Evolutionary conservation across 257 asterid species (phyloP), one percentile per base, ranked within the genome.

Genomic region (Echites panduratus): DNA sequence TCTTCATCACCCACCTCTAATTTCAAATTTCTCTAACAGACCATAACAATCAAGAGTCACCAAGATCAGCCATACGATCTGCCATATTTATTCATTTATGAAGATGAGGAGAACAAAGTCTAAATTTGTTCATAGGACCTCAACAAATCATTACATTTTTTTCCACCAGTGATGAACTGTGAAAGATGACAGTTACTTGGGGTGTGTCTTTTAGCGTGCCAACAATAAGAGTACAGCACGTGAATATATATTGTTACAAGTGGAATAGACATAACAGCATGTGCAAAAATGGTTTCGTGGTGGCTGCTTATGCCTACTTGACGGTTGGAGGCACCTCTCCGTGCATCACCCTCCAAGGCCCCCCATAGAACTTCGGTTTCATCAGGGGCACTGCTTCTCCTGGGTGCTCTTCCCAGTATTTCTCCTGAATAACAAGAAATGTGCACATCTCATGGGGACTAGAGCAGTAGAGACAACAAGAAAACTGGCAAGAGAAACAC

Each of bases 261-360:
- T 24, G 5, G 24, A 6, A n/a, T n/a, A 52, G 53, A 74, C 29
- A 44, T 70, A 50, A 66, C 41, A 45, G 48, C 24, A 27, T 59
- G 35, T 59, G 38, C 7, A 72, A 35, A 48, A 16, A 72, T 29
- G 16, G n/a, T n/a, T n/a, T 72, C 57, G 50, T 45, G 24, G 59
- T 71, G 14, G 10, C 56, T 52, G 80, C 41, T 64, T 29, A 54
- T 41, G 43, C 73, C 69, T 76, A 64, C 84, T 86, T 80, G 74
- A 78, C 61, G 70, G 56, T 85, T 24, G 77, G 75, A 50, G 97
- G 96, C 72, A 89, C 96, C 1, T 90, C 92, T 5, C 98, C 98
- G 76, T 93, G 82, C 82, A 87, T 80, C 32, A 93, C 96, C 79
- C 84, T 86, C 98, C 98, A 93, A 73, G 98, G 98, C 68, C 98